These are phyloP conservation scores for Pichia membranifaciens DNA, from an alignment of 805 yeast species.

Conservation along the genomic window DNA sequence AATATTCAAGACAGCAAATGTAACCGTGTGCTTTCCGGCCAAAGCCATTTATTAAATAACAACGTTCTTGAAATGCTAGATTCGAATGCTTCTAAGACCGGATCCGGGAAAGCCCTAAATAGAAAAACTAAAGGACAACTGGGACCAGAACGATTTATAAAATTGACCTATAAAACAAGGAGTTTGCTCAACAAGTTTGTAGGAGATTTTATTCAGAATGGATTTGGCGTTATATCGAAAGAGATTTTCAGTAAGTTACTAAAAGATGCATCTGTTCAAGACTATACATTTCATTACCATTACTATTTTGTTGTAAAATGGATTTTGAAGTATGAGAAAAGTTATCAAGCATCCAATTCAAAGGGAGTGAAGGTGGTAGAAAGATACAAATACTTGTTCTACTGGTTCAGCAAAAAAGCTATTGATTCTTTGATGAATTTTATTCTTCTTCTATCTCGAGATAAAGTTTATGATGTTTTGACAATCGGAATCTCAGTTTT, in stretches of 20 bases:
- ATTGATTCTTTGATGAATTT: slow-evolving; percentile 5
- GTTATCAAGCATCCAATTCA: slow-evolving; percentile 21
- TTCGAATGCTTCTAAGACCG: slow-evolving; percentile 40
- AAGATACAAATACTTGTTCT: slow-evolving; percentile 16
- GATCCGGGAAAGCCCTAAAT: slow-evolving; percentile 38
- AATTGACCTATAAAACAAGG: slow-evolving; percentile 16
- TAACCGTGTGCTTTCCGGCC: slow-evolving; percentile 65
- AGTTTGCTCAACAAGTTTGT: slow-evolving; percentile 39
- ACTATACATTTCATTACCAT: slow-evolving; percentile 32
- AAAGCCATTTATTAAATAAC: slow-evolving; percentile 36
- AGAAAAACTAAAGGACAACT: slow-evolving; percentile 11
- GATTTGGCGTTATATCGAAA: slow-evolving; percentile 61
- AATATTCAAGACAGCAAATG: slow-evolving; percentile 58
- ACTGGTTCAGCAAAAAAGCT: slow-evolving; percentile 6
- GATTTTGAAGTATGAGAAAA: slow-evolving; percentile 66
- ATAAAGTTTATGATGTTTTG: slow-evolving; percentile 38
- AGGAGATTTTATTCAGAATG: slow-evolving; percentile 60
- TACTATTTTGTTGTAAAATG: slow-evolving; percentile 63
- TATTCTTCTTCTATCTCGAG: not conserved
- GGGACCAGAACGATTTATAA: not conserved
- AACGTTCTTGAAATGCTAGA: slow-evolving; percentile 63
- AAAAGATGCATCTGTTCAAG: slow-evolving; percentile 28
- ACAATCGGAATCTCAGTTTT: slow-evolving; percentile 1
- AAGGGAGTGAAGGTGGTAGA: slow-evolving; percentile 24
- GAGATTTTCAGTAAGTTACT: slow-evolving; percentile 35